Base-by-base conservation (phyloP, 306 rosid species). In the Coriaria nepalensis region DNA sequence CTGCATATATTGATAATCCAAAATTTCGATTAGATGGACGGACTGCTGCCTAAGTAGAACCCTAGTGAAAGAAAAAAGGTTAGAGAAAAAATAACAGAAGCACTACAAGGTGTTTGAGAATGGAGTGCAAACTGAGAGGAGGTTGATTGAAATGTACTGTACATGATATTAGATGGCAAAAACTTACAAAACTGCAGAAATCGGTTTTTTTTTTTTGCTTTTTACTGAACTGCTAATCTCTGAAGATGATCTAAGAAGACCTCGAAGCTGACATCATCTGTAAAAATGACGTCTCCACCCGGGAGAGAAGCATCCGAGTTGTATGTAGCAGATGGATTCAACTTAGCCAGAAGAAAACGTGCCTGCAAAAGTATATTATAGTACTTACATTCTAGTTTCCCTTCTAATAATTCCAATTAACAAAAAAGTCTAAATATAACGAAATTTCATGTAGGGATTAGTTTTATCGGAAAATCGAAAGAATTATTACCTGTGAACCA, bases 161-260 rank as follows among this genome's bases (percentile, higher is more conserved):
- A 70, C 81, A 75, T 45, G 38, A 35, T 38, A 61, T 10, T 40
- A 49, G 33, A 6, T 2, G 10, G 20, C 13, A 50, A 47, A 53
- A 68, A 35, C 9, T 13, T 68, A 64, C 78, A 68, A 65, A 68
- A 57, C 43, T 57, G 63, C 54, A 32, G 43, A 46, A 33, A 32
- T 37, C 39, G 52, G 37, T 46, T 7, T 14, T 47, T 47, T 40
- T 41, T 37, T 53, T 60, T 61, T 58, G 84, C 66, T 37, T 53
- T 60, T 61, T 58, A 90, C 66, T 90, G 95, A 79, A 85, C 94
- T 6, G 80, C 93, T 75, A 90, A 61, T 85, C 98, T 90, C 75
- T 85, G 92, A 35, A 85, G 87, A 76, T 90, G 98, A 64, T 90
- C 95, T 60, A 85, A 66, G 77, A 90, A 90, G 50, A 90, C 95